Conservation (phyloP, 768 basidiomycete species). For the Macrolepiota albuminosa region DNA sequence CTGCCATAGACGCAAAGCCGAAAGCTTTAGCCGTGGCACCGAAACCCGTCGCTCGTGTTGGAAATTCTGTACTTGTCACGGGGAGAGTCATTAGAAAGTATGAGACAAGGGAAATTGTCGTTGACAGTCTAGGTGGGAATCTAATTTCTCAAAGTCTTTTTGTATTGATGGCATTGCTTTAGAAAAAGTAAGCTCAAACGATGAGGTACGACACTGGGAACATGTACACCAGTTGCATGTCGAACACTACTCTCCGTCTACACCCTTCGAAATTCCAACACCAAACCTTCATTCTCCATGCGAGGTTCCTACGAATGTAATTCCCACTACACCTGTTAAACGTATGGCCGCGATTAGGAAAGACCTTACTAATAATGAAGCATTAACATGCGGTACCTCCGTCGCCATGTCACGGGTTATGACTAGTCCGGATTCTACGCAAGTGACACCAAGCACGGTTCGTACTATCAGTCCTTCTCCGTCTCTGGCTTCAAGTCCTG, state of each 20-base stretch:
- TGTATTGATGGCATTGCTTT: background rate
- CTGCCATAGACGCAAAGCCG: constrained; percentile 4
- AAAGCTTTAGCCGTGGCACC: constrained; percentile 14
- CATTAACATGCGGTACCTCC: background rate
- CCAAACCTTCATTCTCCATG: constrained; percentile 5
- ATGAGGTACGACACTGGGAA: constrained; percentile 57
- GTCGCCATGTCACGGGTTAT: background rate
- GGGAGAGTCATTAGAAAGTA: constrained; percentile 40
- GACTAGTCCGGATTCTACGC: constrained; percentile 18
- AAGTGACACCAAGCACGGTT: constrained; percentile 12
- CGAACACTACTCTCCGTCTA: constrained; percentile 41
- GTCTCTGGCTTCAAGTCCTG: constrained; percentile 24
- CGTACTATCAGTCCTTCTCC: constrained; percentile 10
- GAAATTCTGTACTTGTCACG: constrained; percentile 39
- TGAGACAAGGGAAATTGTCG: constrained; percentile 40
- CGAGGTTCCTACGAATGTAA: background rate
- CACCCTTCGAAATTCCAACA: constrained; percentile 47
- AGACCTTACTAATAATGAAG: background rate
- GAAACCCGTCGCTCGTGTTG: constrained; percentile 38
- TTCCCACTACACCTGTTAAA: constrained; percentile 9
- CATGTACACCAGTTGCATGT: constrained; percentile 48
- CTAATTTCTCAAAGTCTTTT: background rate
- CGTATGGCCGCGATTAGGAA: background rate
- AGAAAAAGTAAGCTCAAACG: constrained; percentile 47
- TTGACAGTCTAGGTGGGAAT: constrained; percentile 47